Evolutionary conservation across 2,329 filamentous ascomycete species (phyloP), one percentile per base, ranked within the genome.

Genomic region (Plectosphaerella plurivora): DNA sequence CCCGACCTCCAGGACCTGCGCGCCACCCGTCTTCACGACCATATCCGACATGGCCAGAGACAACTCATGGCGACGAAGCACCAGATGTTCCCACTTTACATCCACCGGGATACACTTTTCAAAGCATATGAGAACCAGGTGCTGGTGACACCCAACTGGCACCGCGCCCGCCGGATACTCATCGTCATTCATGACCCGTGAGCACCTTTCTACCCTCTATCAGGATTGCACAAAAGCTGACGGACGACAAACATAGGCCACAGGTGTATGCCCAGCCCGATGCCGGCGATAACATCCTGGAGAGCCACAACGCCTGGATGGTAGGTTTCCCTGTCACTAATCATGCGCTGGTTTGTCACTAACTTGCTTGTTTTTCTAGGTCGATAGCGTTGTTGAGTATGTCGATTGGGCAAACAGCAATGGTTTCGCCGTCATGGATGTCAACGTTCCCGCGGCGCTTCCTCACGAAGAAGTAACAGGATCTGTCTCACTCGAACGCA

Each of bases 151-250:
- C 82, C 86, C 1, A 81, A 85, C 45, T 83, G 94, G 50, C 76
- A 83, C 53, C 72, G 79, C 36, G 78, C 81, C 16, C 82, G 80
- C 52, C 89, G 84, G 50, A 76, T 97, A 4, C 66, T 99, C 12
- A 74, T 99, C 11, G 87, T 97, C 47, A 87, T 99, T 52, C 94
- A 99, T 67, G 93, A 97, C 63, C 90, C 93, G 78, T 91, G 70
- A 77, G 87, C 77, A 33, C 45, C 25, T 25, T 3, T 22, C 5
- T 22, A 22, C 22, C 22, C 22, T 22, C 20, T n/a, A 24, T 18
- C 16, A 7, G 5, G 37, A 41, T 14, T 15, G 11, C 37, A 41
- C 37, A 41, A 41, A 18, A 41, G 37, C 37, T 46, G 36, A 44
- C 33, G 39, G 4, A 14, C 33, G 59, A 62, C 61, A 55, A 51